Base-by-base conservation (phyloP, 306 rosid genomes). In the Parietaria judaica region DNA sequence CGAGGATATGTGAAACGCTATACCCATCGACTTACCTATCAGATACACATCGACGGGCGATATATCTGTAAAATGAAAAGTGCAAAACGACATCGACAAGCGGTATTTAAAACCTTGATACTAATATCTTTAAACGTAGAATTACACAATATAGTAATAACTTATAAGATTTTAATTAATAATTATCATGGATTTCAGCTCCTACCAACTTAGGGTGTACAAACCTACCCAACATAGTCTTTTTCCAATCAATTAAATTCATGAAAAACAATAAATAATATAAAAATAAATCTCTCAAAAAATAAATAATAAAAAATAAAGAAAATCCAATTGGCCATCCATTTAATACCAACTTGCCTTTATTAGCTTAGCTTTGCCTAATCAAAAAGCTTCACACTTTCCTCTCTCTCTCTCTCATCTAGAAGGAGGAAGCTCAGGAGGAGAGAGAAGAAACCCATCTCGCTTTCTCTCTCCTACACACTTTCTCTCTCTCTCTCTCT, bases 101-200 rank as follows among this genome's bases (percentile, higher is more conserved):
- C n/a, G n/a, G n/a, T n/a, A n/a, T n/a, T n/a, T n/a, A n/a, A n/a
- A n/a, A n/a, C n/a, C n/a, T n/a, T n/a, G n/a, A n/a, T n/a, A n/a
- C 31, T 23, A 23, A 23, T 23, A 23, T 23, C 31, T 0, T 23
- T 23, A 23, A 23, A 23, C 2, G 31, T 23, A 23, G 31, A 23
- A 23, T 23, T 23, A 23, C 2, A 23, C 2, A 23, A 23, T 23
- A 23, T 23, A 23, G 31, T 23, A 4, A 13, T 36, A 5, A 3
- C 11, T 36, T 11, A n/a, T 39, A 51, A 59, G 17, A 34, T 47
- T 14, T 2, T 15, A 3, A 44, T 15, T 8, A 15, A 14, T 4
- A 43, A 44, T 38, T 15, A 12, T 36, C 57, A 67, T 58, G 11
- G 54, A 72, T 56, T 81, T 75, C 80, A 77, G 80, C 52, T 64